phyloP scores from a whole-genome alignment of 2,329 filamentous ascomycete species.

The Sporothrix schenckii region DNA sequence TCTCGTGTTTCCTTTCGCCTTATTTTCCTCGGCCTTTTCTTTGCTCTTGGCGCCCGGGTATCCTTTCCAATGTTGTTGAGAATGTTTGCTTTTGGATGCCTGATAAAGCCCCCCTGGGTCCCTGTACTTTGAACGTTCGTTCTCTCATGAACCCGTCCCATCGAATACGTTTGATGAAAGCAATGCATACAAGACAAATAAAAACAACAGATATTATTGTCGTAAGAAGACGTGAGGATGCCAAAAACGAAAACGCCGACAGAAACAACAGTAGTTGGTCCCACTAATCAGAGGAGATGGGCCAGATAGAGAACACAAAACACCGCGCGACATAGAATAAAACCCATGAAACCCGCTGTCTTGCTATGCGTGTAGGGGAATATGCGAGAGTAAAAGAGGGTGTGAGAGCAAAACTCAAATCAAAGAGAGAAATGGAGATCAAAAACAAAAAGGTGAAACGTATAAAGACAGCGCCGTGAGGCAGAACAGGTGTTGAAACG shows the following conservation, averaged over 20 bases:
- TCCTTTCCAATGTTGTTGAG: background rate
- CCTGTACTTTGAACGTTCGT: background rate
- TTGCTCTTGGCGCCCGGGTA: background rate
- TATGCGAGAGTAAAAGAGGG: background rate
- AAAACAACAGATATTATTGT: background rate
- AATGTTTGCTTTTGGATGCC: background rate
- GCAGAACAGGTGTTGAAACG: background rate
- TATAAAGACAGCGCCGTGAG: conserved; percentile 10
- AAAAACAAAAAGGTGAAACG: background rate
- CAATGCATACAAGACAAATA: background rate
- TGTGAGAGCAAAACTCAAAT: background rate
- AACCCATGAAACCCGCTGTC: background rate
- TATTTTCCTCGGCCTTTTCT: background rate
- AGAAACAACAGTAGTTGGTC: too few relatives aligned
- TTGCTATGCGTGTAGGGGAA: conserved; percentile 8
- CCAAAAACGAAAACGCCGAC: background rate
- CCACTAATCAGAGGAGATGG: background rate
- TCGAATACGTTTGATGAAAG: background rate
- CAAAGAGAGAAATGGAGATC: background rate
- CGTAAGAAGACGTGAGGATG: background rate
- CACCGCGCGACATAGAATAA: background rate
- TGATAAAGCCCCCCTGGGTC: background rate
- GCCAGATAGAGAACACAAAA: background rate
- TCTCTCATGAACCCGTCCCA: background rate
- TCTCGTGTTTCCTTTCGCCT: background rate